These are phyloP conservation scores for Periglandula ipomoeae DNA, from an alignment of 2,329 filamentous ascomycete species.

Conservation along the genomic window DNA sequence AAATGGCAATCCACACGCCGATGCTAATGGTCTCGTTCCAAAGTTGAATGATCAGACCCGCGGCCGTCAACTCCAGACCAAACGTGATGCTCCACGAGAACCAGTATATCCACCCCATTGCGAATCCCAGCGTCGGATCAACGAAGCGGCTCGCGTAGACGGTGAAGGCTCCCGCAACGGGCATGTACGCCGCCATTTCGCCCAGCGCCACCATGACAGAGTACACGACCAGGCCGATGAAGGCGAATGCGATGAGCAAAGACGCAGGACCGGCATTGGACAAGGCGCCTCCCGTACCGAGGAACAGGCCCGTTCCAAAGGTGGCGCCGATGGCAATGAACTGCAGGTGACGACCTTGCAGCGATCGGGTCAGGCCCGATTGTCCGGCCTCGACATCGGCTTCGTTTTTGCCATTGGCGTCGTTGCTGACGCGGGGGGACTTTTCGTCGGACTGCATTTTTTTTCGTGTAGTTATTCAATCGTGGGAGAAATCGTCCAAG, in stretches of 20 bases:
- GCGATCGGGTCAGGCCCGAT: constrained; percentile 26
- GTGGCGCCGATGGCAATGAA: constrained; percentile 50
- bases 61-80: constrained; percentile 63
- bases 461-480: too few species aligned
- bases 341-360: constrained; percentile 34
- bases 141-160: constrained; percentile 68
- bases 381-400: constrained; percentile 25
- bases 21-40: constrained; percentile 56
- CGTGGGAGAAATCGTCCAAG: too few species aligned
- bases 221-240: constrained; percentile 64
- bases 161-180: constrained; percentile 67
- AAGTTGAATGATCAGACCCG: constrained; percentile 67
- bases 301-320: constrained; percentile 65
- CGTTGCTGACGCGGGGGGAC: constrained; percentile 4
- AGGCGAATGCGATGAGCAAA: constrained; percentile 58
- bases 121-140: constrained; percentile 62
- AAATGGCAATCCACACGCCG: constrained; percentile 64
- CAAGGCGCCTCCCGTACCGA: constrained; percentile 56
- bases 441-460: constrained; percentile 8
- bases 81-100: constrained; percentile 68
- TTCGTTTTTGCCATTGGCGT: constrained; percentile 1
- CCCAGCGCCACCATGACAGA: constrained; percentile 62
- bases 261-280: constrained; percentile 56
- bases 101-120: constrained; percentile 80
- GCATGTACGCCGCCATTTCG: constrained; percentile 71